Evolutionary conservation across 2,329 filamentous ascomycete species (phyloP).

Genomic region (Phialophora chinensis): DNA sequence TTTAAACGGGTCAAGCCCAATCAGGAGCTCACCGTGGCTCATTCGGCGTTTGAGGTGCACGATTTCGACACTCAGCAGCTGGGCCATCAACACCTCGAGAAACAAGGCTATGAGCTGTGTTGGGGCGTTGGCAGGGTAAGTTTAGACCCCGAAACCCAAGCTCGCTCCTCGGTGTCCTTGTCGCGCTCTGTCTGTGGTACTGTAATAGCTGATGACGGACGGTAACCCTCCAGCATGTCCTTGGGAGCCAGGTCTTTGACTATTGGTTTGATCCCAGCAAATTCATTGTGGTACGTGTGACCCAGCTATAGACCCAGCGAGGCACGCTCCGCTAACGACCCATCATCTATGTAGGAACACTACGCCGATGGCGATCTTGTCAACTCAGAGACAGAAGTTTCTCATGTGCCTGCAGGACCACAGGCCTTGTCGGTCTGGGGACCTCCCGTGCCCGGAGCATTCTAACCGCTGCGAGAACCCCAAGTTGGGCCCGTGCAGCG

Average conservation of each 20-base stretch:
- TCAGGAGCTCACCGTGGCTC: conserved; percentile 62
- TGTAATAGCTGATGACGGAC: too few relatives aligned
- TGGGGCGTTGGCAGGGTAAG: conserved; percentile 67
- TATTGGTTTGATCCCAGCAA: conserved; percentile 63
- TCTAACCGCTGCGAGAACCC: too few relatives aligned
- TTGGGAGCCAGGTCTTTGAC: conserved; percentile 73
- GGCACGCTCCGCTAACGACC: too few relatives aligned
- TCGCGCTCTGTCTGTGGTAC: too few relatives aligned
- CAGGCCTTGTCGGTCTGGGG: conserved; percentile 15
- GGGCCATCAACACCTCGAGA: conserved; percentile 70
- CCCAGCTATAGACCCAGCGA: too few relatives aligned
- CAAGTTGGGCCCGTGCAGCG: too few relatives aligned
- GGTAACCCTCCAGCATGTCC: too few relatives aligned
- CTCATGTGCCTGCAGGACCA: conserved; percentile 17
- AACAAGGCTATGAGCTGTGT: conserved; percentile 67
- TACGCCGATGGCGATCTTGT: conserved; percentile 70
- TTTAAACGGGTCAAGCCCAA: conserved; percentile 28
- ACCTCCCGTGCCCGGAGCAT: conserved; percentile 14
- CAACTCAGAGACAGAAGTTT: conserved; percentile 41
- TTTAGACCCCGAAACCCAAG: too few relatives aligned
- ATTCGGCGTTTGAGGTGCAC: conserved; percentile 72
- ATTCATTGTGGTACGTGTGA: conserved; percentile 66
- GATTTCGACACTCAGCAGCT: conserved; percentile 73
- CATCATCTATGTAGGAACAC: too few relatives aligned
- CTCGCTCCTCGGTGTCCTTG: too few relatives aligned